Conservation (phyloP, 768 basidiomycete species). For the Naganishia randhawae region DNA sequence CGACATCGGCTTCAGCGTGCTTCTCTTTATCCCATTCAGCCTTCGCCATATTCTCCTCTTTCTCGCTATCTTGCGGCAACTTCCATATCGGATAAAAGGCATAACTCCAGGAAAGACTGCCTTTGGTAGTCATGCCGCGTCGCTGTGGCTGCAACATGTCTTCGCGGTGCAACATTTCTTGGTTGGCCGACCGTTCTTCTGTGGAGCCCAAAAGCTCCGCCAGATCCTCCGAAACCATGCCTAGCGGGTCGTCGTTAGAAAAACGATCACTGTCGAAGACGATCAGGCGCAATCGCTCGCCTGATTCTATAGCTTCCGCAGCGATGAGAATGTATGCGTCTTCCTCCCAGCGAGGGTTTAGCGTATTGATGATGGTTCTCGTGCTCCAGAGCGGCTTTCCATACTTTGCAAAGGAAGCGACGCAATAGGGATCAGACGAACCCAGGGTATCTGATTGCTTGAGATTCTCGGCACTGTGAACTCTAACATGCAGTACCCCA, state of each 20-base stretch:
- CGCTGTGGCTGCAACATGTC: constrained; percentile 36
- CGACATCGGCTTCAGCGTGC: constrained; percentile 26
- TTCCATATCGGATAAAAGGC: constrained; percentile 48
- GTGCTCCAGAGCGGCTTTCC: constrained; percentile 48
- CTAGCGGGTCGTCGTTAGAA: constrained; percentile 48
- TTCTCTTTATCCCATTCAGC: constrained; percentile 22
- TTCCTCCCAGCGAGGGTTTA: constrained; percentile 50
- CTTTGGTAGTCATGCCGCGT: constrained; percentile 39
- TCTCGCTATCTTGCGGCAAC: constrained; percentile 37
- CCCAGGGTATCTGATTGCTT: constrained; percentile 47
- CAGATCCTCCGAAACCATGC: constrained; percentile 47
- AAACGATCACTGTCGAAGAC: constrained; percentile 48
- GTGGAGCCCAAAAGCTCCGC: constrained; percentile 39
- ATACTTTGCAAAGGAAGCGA: constrained; percentile 45
- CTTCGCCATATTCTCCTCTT: constrained; percentile 23
- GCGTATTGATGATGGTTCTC: constrained; percentile 45
- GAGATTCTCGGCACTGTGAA: constrained; percentile 44
- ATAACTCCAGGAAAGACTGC: constrained; percentile 42
- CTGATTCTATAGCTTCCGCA: constrained; percentile 45
- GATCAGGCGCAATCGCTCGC: constrained; percentile 44
- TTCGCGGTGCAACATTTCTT: constrained; percentile 26
- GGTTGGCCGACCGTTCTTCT: constrained; percentile 4
- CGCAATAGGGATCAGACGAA: constrained; percentile 49
- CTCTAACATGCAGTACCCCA: constrained; percentile 46
- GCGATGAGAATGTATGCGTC: constrained; percentile 47